Evolutionary conservation across 805 yeast genomes (phyloP), one percentile per base, ranked within the genome.

Genomic region (Candida tallmaniae): DNA sequence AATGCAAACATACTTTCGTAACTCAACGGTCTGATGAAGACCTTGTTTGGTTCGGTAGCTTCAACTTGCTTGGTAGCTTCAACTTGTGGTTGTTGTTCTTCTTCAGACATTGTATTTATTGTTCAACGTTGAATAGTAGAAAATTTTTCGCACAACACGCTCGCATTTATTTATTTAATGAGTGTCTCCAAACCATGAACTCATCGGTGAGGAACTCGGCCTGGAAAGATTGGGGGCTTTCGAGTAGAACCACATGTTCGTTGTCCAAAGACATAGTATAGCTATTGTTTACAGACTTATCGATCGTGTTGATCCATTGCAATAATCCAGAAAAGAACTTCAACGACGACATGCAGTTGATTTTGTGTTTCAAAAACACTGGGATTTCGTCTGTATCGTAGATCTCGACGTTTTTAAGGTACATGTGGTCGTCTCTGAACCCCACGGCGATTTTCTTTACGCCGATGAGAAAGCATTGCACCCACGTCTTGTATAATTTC

Each of bases 381-480:
- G 98, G 97, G 16, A 90, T 70, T 44, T 85, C 83, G 23, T 82
- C 88, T 0, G 95, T 82, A 33, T 74, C 65, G 54, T 63, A 88
- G 39, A 83, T 78, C 58, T 93, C 97, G 2, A 85, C 77, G 3
- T 80, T 60, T 42, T 72, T 65, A 36, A 90, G 60, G n/a, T 72
- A 56, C 27, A 82, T 68, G 22, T 76, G 60, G 12, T 83, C 83
- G 53, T 87, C 94, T 46, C 96, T 72, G 58, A 83, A 93, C 0
- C 97, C 99, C 52, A 85, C 85, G 4, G 84, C 72, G 4, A 90
- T 70, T 39, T 74, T 74, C n/a, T 83, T 79, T 14, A 93, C 73
- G 4, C 98, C 98, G 29, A 86, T 68, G 15, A 93, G 64, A 56
- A 88, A 93, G 42, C 95, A 83, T 62, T 88, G 97, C 2, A 95